A percentile compares a stretch with the other conserved stretches of the same genome.
phyloP scores from a whole-genome alignment of 1,284 basidiomycete genomes.

The Moesziomyces globuligerus region DNA sequence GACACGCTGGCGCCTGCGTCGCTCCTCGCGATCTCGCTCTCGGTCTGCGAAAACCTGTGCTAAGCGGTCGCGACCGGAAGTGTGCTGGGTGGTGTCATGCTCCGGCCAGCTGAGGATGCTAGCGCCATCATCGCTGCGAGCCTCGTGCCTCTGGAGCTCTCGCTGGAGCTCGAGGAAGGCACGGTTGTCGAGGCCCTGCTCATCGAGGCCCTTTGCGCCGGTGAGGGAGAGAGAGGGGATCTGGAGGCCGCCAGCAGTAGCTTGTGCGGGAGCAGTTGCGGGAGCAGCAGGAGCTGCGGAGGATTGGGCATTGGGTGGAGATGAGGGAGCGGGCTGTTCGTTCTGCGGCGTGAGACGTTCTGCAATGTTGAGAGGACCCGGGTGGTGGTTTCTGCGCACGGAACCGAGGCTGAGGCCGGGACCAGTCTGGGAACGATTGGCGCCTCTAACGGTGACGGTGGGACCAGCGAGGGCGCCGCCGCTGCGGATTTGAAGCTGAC shows the following conservation, averaged over 20 bases:
- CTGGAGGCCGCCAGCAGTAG: slow-evolving; percentile 1
- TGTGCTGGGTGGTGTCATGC: slow-evolving; percentile 9
- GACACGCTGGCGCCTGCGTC: slow-evolving; percentile 15
- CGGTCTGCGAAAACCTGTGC: slow-evolving; percentile 37
- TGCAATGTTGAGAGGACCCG: slow-evolving; percentile 60
- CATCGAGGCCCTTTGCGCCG: slow-evolving; percentile 57
- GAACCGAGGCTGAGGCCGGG: slow-evolving; percentile 35
- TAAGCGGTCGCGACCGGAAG: slow-evolving; percentile 20
- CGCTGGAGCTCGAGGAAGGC: slow-evolving; percentile 60
- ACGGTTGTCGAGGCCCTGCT: slow-evolving; percentile 57
- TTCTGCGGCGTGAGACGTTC: slow-evolving; percentile 34
- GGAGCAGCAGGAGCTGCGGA: slow-evolving; percentile 1
- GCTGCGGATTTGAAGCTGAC: slow-evolving; percentile 29
- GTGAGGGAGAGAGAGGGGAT: slow-evolving; percentile 49
- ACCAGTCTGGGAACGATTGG: slow-evolving; percentile 4
- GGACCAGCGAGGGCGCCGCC: slow-evolving; percentile 41
- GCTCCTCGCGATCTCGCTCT: slow-evolving; percentile 31
- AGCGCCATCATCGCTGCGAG: slow-evolving; percentile 29
- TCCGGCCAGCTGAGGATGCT: slow-evolving; percentile 33
- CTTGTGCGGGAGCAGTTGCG: not conserved
- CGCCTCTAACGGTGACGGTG: slow-evolving; percentile 50
- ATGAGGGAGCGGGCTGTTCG: slow-evolving; percentile 8
- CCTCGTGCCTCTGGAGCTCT: slow-evolving; percentile 57
- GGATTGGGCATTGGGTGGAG: not conserved
- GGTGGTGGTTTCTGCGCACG: slow-evolving; percentile 54